Evolutionary conservation across 176 grass and related monocot genomes (phyloP), one percentile per base, ranked within the genome.

Genomic region (Triticum turgidum): DNA sequence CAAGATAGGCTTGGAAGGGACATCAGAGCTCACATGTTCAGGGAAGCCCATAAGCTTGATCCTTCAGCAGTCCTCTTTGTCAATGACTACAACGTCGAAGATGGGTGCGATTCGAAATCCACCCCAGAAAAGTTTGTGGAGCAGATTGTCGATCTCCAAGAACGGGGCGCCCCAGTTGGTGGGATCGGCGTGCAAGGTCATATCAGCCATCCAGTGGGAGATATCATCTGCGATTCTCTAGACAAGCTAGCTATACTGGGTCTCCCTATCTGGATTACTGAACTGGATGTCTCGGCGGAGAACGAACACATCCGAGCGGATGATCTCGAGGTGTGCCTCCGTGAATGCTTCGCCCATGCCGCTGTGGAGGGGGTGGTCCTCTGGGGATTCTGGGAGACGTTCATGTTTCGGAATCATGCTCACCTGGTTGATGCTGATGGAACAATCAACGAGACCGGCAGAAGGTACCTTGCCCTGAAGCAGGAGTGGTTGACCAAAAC

Each of bases 41-140:
- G 90, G 79, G 93, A 96, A 89, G 87, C 97, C 76, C 93, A 96
- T 77, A 90, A 90, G 72, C 85, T 96, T 17, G 97, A 98, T 80
- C 92, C 97, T 84, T 94, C 90, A 58, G 92, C 94, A 5, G 82
- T 96, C 69, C 90, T 98, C 39, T 98, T 94, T 88, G 97, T 98
- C 62, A 98, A 98, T 21, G 97, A 98, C 56, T 98, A 98, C 66
- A 96, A 98, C 32, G 94, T 98, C 6, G 97, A 96, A 91, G 97
- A 98, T 71, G 80, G 94, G n/a, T 98, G 94, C 4, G 97, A 98
- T 49, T 77, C 90, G 9, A 98, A 98, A 85, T 96, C 97, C 9
- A 92, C 92, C 14, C 97, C 94, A 25, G 92, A 92, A 56, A 98
- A 86, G 67, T 96, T 86, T 7, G 27, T 98, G n/a, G 87, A 96